Evolutionary conservation across 78 protist genomes (phyloP).

Genomic region (Isochrysis galbana): DNA sequence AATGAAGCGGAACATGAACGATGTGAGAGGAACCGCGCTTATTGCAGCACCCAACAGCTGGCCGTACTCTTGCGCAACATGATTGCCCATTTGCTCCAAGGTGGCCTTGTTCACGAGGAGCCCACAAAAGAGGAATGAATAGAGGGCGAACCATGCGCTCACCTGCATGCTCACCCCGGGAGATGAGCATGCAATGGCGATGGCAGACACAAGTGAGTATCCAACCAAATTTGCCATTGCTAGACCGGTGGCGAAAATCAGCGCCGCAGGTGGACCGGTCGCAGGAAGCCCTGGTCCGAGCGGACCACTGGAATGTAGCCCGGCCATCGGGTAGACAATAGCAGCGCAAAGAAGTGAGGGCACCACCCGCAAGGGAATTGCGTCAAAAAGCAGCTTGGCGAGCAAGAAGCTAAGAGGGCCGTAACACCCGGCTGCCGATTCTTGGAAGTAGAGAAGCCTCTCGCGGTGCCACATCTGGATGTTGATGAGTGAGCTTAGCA

Average conservation of each 20-base stretch:
- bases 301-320: background rate
- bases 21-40: background rate
- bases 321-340: background rate
- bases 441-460: conserved; percentile 6
- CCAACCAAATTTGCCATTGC: background rate
- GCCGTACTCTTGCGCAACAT: background rate
- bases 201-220: background rate
- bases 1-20: background rate
- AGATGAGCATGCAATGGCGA: background rate
- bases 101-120: background rate
- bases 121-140: background rate
- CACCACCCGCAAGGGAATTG: background rate
- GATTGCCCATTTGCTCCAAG: background rate
- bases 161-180: background rate
- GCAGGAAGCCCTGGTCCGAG: background rate
- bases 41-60: background rate
- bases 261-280: background rate
- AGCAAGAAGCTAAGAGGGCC: background rate
- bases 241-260: background rate
- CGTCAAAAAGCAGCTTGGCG: background rate
- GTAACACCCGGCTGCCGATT: background rate
- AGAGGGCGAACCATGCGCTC: background rate
- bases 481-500: background rate
- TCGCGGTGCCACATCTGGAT: background rate
- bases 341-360: background rate